A percentile compares a stretch with the other conserved stretches of the same genome.
These are phyloP conservation scores for Gillenia trifoliata DNA, from an alignment of 306 rosid genomes.

Conservation along the genomic window DNA sequence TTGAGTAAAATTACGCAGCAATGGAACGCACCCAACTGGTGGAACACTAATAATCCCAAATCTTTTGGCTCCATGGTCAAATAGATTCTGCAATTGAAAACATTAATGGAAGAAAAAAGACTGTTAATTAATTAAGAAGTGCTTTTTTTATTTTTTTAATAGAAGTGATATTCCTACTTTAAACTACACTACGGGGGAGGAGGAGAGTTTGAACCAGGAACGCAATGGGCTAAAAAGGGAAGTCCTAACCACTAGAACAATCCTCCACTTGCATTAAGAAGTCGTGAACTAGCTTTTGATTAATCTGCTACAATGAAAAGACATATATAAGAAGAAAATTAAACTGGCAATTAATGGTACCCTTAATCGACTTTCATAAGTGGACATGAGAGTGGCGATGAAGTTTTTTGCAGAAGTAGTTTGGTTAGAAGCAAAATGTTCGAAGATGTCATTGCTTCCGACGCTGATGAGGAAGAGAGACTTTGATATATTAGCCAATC, in stretches of 20 bases:
- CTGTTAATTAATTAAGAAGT: no score
- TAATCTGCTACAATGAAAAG: neutral
- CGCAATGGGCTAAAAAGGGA: no score
- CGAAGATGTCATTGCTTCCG: slow-evolving; percentile 27
- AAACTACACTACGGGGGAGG: no score
- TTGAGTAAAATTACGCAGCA: neutral
- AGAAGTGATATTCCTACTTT: no score
- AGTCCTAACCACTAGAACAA: no score
- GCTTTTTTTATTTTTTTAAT: no score
- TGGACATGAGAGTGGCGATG: slow-evolving; percentile 7
- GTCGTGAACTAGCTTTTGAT: neutral
- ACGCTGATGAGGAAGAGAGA: slow-evolving; percentile 25
- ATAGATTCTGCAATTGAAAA: slow-evolving; percentile 4
- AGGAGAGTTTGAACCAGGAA: no score
- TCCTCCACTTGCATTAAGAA: no score
- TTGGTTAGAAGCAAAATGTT: neutral
- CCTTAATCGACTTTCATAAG: slow-evolving; percentile 17
- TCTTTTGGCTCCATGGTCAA: slow-evolving; percentile 19
- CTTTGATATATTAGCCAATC: neutral
- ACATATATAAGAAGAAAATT: neutral
- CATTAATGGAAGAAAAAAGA: neutral
- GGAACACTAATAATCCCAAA: slow-evolving; percentile 13
- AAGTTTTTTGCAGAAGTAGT: neutral
- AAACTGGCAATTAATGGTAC: neutral
- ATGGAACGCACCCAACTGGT: slow-evolving; percentile 23